A percentile compares a stretch with the other conserved stretches of the same genome.
Conservation (phyloP, 306 rosid genomes). For the Glycine latifolia region DNA sequence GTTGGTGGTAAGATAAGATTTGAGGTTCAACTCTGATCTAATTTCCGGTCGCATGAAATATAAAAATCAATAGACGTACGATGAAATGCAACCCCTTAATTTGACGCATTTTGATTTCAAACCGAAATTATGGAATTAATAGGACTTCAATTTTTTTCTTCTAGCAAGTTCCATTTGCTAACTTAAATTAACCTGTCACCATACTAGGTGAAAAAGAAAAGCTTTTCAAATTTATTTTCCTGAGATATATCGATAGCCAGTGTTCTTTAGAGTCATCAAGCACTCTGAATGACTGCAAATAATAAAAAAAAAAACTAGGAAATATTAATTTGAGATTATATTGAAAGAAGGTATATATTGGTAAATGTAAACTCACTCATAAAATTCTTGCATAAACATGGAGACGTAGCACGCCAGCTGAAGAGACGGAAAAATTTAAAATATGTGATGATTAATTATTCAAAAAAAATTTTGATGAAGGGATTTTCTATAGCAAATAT, state of each 20-base stretch:
- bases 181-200: not conserved
- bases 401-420: no score
- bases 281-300: no score
- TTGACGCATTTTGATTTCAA: conserved; percentile 35
- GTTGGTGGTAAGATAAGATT: not conserved
- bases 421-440: no score
- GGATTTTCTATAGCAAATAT: no score
- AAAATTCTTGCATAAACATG: not conserved
- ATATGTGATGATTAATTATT: no score
- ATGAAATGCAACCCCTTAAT: conserved; percentile 6
- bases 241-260: not conserved
- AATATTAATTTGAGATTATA: not conserved
- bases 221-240: not conserved
- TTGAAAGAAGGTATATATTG: not conserved
- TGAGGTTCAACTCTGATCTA: not conserved
- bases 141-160: not conserved
- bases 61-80: not conserved
- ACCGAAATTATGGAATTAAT: not conserved
- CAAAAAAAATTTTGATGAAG: no score
- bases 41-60: conserved; percentile 27
- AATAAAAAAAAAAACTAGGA: not conserved
- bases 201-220: not conserved
- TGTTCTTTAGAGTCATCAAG: not conserved
- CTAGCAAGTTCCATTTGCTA: not conserved
- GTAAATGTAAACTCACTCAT: not conserved